Percentiles rank a stretch among this genome's conserved stretches.
phyloP scores from a whole-genome alignment of 2,329 filamentous ascomycete species.

The Xylaria sp. region DNA sequence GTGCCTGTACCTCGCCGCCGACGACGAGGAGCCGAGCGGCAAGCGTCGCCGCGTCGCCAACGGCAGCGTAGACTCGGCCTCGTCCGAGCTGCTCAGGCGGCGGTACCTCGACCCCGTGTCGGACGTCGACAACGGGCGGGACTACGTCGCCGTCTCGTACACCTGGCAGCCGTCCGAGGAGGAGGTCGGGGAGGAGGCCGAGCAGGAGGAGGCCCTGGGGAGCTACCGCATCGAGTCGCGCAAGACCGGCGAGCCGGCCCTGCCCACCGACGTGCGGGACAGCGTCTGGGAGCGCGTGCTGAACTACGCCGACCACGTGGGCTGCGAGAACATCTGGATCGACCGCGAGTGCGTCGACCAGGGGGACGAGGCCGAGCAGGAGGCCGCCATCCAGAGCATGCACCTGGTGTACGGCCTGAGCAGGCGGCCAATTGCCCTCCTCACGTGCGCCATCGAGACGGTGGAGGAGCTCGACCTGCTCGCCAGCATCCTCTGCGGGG shows the following conservation, averaged over 20 bases:
- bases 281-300: conserved; percentile 32
- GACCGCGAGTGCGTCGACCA: conserved; percentile 36
- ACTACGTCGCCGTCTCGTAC: conserved; percentile 37
- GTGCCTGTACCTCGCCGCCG: conserved; percentile 29
- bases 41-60: conserved; percentile 31
- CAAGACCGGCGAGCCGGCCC: conserved; percentile 22
- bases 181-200: conserved; percentile 24
- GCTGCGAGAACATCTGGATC: conserved; percentile 35
- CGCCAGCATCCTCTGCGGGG: conserved; percentile 25
- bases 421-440: conserved; percentile 31
- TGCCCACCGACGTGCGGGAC: conserved; percentile 31
- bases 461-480: conserved; percentile 31
- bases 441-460: conserved; percentile 30
- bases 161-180: conserved; percentile 34
- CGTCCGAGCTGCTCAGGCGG: conserved; percentile 27
- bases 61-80: conserved; percentile 24
- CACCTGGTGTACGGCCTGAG: conserved; percentile 36
- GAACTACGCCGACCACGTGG: conserved; percentile 29
- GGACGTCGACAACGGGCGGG: conserved; percentile 21
- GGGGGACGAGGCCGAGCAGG: conserved; percentile 29
- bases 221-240: conserved; percentile 32
- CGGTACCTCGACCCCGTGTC: conserved; percentile 29
- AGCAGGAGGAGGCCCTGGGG: conserved; percentile 11
- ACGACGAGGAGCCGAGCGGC: conserved; percentile 27
- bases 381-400: conserved; percentile 36